phyloP scores from a whole-genome alignment of 192 early-diverging fungal genomes.

The Coemansia sp. region DNA sequence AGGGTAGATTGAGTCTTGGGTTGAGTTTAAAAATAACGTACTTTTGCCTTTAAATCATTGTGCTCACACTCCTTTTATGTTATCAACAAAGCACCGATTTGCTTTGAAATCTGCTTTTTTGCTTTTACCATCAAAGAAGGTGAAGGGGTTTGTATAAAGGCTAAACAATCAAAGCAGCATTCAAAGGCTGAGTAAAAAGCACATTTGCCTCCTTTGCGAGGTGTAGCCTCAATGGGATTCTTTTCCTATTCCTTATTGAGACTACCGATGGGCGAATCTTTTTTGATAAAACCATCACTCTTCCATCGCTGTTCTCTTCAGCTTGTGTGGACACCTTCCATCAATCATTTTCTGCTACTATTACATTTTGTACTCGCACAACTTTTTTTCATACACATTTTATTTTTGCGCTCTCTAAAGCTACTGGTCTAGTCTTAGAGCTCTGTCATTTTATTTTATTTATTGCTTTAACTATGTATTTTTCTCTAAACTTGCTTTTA shows the following conservation, averaged over 20 bases:
- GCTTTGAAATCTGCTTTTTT: not conserved
- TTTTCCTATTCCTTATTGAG: not conserved
- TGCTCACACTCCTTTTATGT: not conserved
- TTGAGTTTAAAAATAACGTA: no score
- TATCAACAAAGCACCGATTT: no score
- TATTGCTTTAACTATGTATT: not conserved
- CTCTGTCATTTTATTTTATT: not conserved
- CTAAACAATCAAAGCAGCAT: not conserved
- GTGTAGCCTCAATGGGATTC: not conserved
- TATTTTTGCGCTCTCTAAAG: not conserved
- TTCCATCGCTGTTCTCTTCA: not conserved
- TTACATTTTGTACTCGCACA: not conserved
- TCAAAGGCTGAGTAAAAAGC: no score
- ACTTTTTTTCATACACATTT: no score
- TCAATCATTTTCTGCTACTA: not conserved
- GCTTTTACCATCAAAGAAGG: not conserved
- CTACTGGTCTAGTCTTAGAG: constrained; percentile 2
- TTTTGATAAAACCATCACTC: not conserved
- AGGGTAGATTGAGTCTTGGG: not conserved
- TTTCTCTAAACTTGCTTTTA: not conserved
- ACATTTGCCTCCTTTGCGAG: not conserved
- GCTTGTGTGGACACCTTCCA: no score
- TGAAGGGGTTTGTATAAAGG: not conserved
- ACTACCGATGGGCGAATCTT: not conserved
- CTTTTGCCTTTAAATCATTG: not conserved